Evolutionary conservation across 305 asterid genomes (phyloP), one percentile per base, ranked within the genome.

Genomic region (Rubia balearica): DNA sequence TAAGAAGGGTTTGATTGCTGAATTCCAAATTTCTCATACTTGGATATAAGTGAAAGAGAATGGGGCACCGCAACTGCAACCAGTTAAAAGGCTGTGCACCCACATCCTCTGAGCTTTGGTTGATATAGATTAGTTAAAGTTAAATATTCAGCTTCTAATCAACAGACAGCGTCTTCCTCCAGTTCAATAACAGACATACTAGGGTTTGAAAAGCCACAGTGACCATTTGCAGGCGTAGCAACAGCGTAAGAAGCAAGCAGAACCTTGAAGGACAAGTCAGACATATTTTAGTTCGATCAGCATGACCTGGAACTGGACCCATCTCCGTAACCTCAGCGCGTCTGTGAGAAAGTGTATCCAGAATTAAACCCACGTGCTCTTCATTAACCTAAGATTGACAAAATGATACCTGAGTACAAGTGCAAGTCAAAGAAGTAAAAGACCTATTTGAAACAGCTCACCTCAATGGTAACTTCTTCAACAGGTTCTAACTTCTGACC

Each of bases 401-500:
- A 40, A 24, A n/a, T 36, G 68, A 43, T 68, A 60, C 67, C 71
- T 71, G 49, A 61, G 46, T 49, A 72, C 30, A 51, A 53, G 11
- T 36, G 46, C 61, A 61, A 11, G 38, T 36, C 55, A n/a, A 38
- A 24, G 13, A 61, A 78, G 45, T 33, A 65, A 7, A 16, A 17
- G 45, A 13, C 42, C 13, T 27, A 12, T 14, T 21, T 8, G 16
- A 51, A 14, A 45, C 60, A 49, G 76, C 79, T 70, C 71, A 89
- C 99, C 95, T 95, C 99, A 72, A 95, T 85, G 13, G 97, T 95
- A 66, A 95, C 98, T 88, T 95, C 99, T 87, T 95, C 99, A 83
- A 95, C 80, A 42, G 99, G 99, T 86, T 95, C 99, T 71, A 91
- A 85, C 86, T 90, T 91, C 79, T 75, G 86, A 73, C 95, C 85